Percentiles rank a stretch among this genome's conserved stretches.
Conservation (phyloP, 2,329 filamentous ascomycete genomes). For the Lachnellula suecica region DNA sequence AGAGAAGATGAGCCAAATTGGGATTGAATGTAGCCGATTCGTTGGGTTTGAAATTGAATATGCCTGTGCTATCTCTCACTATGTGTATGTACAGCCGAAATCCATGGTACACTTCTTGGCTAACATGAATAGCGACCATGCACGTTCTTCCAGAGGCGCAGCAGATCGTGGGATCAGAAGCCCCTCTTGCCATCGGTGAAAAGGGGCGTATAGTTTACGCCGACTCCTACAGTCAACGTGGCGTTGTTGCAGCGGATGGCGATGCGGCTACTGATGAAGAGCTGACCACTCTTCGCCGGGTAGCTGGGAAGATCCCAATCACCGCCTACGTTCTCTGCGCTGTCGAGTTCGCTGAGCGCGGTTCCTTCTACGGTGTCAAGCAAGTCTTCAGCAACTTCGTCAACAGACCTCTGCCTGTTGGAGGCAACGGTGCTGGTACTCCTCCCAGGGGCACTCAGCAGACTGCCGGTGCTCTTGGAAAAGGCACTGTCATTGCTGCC, state of each 20-base stretch:
- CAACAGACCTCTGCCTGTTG: conserved; percentile 55
- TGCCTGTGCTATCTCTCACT: too few relatives aligned
- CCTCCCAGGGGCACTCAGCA: conserved; percentile 34
- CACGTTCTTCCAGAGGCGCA: neutral
- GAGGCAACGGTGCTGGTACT: conserved; percentile 37
- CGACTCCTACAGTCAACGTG: conserved; percentile 4
- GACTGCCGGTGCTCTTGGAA: conserved; percentile 54
- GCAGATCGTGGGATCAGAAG: conserved; percentile 4
- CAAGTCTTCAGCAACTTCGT: conserved; percentile 60
- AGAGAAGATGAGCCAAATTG: too few relatives aligned
- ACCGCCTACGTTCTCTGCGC: conserved; percentile 69
- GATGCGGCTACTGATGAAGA: conserved; percentile 54
- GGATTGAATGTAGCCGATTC: too few relatives aligned
- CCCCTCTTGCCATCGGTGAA: conserved; percentile 13
- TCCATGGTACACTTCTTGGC: too few relatives aligned
- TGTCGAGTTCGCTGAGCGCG: conserved; percentile 74
- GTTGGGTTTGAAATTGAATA: too few relatives aligned
- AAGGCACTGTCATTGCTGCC: conserved; percentile 54
- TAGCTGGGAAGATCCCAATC: conserved; percentile 64
- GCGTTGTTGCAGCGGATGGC: conserved; percentile 33
- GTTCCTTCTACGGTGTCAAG: conserved; percentile 74
- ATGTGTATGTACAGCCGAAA: too few relatives aligned
- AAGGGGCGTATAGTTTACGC: conserved; percentile 19
- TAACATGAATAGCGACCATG: too few relatives aligned
- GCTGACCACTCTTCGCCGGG: conserved; percentile 57